Evolutionary conservation across 805 yeast genomes (phyloP).

Genomic region (Candida maris): DNA sequence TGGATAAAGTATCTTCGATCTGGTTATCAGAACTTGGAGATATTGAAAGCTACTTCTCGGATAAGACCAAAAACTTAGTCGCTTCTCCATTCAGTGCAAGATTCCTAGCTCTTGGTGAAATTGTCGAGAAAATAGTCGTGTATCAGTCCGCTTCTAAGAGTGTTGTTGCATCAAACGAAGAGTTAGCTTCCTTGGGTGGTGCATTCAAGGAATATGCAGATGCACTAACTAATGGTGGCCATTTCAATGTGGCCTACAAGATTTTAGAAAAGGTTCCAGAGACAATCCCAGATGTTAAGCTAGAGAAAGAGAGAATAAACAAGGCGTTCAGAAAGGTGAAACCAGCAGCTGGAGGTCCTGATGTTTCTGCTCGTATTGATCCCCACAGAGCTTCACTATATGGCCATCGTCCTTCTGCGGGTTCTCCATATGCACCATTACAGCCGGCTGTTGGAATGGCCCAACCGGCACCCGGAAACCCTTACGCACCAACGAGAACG

Average conservation of each 20-base stretch:
- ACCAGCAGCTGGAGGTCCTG: conserved; percentile 10
- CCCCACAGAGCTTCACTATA: conserved; percentile 11
- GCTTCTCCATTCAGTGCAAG: conserved; percentile 78
- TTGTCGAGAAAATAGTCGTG: conserved; percentile 79
- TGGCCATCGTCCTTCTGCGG: conserved; percentile 2
- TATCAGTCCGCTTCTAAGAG: conserved; percentile 51
- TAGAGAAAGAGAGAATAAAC: conserved; percentile 74
- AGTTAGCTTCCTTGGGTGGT: conserved; percentile 48
- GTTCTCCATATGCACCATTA: conserved; percentile 3
- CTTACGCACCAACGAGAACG: conserved; percentile 15
- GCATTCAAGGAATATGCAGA: conserved; percentile 80
- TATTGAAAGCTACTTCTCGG: conserved; percentile 41
- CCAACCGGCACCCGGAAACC: conserved; percentile 6
- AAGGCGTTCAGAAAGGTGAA: conserved; percentile 46
- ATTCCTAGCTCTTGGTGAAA: conserved; percentile 71
- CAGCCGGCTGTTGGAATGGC: conserved; percentile 1
- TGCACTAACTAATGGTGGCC: conserved; percentile 75
- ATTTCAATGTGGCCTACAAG: conserved; percentile 73
- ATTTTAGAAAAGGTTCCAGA: conserved; percentile 71
- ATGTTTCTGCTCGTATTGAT: conserved; percentile 20
- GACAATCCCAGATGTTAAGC: conserved; percentile 61
- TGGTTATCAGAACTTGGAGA: conserved; percentile 74
- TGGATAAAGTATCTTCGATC: conserved; percentile 71
- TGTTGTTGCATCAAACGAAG: conserved; percentile 37
- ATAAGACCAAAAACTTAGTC: conserved; percentile 41